Evolutionary conservation across 2,329 filamentous ascomycete genomes (phyloP), one percentile per base, ranked within the genome.

Genomic region (Phyllosticta capitalensis): DNA sequence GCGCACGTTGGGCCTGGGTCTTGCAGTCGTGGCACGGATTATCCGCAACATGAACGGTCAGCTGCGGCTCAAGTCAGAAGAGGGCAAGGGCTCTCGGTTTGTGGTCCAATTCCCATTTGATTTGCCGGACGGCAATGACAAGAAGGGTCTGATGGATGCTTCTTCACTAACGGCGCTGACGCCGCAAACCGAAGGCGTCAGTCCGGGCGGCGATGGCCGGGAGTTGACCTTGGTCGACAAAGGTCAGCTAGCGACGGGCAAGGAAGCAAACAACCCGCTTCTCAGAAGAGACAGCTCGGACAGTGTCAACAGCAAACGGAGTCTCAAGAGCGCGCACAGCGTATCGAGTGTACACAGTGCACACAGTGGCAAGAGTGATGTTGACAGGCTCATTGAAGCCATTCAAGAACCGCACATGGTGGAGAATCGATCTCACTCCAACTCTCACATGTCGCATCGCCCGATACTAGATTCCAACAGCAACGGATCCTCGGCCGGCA

Each of bases 11-110:
- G 92, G 92, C 0, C 80, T 96, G 9, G 92, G 91, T 0, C 79
- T 96, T n/a, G 91, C 91, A 0, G 80, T 95, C 12, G 91, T 95
- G n/a, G 88, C 89, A 17, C 83, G 91, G 45, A 89, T 90, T 38
- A 80, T 96, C 30, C 83, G 86, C n/a, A 95, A 91, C 67, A 94
- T 95, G 89, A 87, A 92, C 61, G 92, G 91, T 0, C 91, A 95
- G 67, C 73, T 96, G 28, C 84, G 90, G 1, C 75, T 96, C 1
- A 92, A 91, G 67, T 95, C 90, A 0, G 89, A 94, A 66, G 82
- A 88, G 68, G 88, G 88, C 1, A 88, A 87, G 65, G 91, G 92
- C 0, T 92, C 90, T 19, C 81, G 88, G 56, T 95, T 96, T 64
- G 84, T 90, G 20, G 83, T 96, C 22, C 83, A 89, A 63, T 76